Evolutionary conservation across 225 moss, liverwort and hornwort species (phyloP), one percentile per base, ranked within the genome.

Genomic region (Sphagnum tenellum): DNA sequence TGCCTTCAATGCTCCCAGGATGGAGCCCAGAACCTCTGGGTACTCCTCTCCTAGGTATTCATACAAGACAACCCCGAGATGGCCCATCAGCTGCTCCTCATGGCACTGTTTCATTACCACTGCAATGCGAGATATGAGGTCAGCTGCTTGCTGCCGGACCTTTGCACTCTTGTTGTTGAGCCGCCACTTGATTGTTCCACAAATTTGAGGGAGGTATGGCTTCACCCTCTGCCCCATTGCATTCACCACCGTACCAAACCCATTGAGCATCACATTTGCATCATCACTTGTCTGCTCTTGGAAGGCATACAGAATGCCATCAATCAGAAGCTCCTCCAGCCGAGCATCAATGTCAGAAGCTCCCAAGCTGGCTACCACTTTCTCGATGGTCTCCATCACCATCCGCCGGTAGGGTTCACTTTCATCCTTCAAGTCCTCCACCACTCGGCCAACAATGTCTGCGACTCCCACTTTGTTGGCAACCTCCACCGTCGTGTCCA

Each of bases 371-470:
- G 98, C 90, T 12, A 98, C 90, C 60, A 98, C 98, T 76, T 98
- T 98, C 79, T 98, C 98, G 67, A 98, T 98, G 6, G 98, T 98
- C 72, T 98, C 98, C 98, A 98, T 98, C 59, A 98, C 98, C 98
- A 98, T 98, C 58, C 98, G 90, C 44, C 98, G 82, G 58, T 98
- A 98, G 2, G 98, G 98, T 66, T 98, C 98, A 76, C 98, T 98
- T 75, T 98, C 98, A 49, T 98, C 98, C 75, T 98, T 98, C 66
- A 98, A 77, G 67, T 98, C 98, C 81, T 98, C 98, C 48, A 98
- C 98, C 8, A 98, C 98, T 69, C 98, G 80, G 50, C 98, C 98
- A 47, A 93, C 98, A 47, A 98, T 98, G 57, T 98, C 98, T 12
- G 98, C 90, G 7, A 98, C 98, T 45, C 98, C 98, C 7, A 98